Base-by-base conservation (phyloP, 768 basidiomycete genomes). In the Rubroboletus pulcherrimus region DNA sequence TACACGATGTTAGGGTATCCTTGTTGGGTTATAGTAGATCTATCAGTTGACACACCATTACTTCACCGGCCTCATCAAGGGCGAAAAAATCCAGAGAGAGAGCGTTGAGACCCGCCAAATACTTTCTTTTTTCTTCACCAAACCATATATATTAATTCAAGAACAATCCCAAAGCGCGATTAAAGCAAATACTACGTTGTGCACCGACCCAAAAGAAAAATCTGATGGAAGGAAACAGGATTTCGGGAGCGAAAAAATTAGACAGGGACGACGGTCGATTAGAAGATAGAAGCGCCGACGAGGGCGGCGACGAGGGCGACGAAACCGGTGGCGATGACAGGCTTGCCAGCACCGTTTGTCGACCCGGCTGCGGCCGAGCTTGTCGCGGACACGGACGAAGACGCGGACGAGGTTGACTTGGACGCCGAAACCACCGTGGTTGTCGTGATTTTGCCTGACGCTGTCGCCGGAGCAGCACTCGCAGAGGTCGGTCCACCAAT, bases 401-500 rank as follows among this genome's bases (percentile, higher is more conserved):
- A 26, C 26, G 26, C 26, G 5, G 26, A 26, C 5, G 26, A 26
- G 26, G 26, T 26, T 5, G 26, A 5, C n/a, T 30, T 12, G 8
- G 59, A 39, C 31, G 24, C n/a, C 7, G 35, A 14, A 7, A 41
- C 1, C 8, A 3, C 5, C 8, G 38, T 14, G 6, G 51, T 12
- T 10, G 24, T 15, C 17, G 17, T 12, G 3, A 53, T 9, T 2
- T 68, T 19, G 4, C 72, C 17, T 31, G 67, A 29, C 30, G 71
- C 26, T 3, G 69, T 35, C 1, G 68, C 31, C 0, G 73, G 15
- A 9, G 33, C 15, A 37, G 38, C 12, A 34, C 38, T 10, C 5
- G 71, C 17, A 15, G 71, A 5, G 21, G 73, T 48, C 11, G 78
- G 61, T 1, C 71, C 74, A n/a, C 77, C 78, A 9, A 82, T 75